Base-by-base conservation (phyloP, 306 rosid genomes). In the Medicago arabica region DNA sequence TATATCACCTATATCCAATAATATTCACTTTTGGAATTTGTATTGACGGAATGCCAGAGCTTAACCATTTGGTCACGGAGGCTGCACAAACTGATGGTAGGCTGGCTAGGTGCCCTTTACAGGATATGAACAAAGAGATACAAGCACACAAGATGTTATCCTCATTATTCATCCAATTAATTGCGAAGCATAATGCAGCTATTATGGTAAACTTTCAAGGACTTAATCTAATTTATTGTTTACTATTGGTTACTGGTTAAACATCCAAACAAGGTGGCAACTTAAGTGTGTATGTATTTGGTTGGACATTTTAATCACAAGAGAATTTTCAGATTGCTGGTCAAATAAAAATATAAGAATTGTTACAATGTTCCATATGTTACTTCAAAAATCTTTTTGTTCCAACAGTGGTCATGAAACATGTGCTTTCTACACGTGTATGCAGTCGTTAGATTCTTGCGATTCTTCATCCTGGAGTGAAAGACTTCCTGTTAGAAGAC, bases 11-110 rank as follows among this genome's bases (percentile, higher is more conserved):
- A 21, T 49, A 50, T 40, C 6, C 54, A 36, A 77, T 57, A 28
- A 47, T 78, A 64, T 74, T 70, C 67, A 23, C 68, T 72, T 73
- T 47, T 25, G 19, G 78, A 78, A 39, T 77, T 61, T 67, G 59
- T 18, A 63, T 74, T 69, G 71, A 70, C 67, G 62, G 64, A 83
- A 80, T 60, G 78, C 17, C 80, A 93, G 98, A 89, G 67, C 88
- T 91, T 40, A 60, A 82, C 23, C 79, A 83, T 63, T 76, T 91
- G 85, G 79, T 55, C 39, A 43, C 16, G 63, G 97, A 91, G 82
- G 98, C 93, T 50, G 80, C 79, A 13, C 77, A 80, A 69, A 84
- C 77, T 70, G 98, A 93, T 84, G 97, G 97, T 46, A 90, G 97
- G 75, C 84, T 89, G 63, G 97, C 92, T 60, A 88, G 90, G 25